These are phyloP conservation scores for Kondoa malvinella DNA, from an alignment of 768 basidiomycete genomes.

Conservation along the genomic window DNA sequence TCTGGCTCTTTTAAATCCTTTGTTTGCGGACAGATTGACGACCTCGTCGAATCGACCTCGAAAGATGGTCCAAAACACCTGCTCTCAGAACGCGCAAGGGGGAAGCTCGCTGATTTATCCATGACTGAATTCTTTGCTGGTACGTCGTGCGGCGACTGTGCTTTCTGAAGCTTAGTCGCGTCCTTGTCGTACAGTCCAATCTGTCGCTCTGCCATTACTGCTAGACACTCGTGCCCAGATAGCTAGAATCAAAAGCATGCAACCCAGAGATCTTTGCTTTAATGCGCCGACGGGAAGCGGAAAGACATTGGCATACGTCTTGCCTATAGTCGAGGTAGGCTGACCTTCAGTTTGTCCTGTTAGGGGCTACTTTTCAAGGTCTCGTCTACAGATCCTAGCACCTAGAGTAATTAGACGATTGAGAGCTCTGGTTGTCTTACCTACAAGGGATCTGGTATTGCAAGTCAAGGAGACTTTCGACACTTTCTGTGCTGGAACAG, in stretches of 20 bases:
- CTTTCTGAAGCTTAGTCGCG: not conserved
- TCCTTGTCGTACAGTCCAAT: constrained; percentile 51
- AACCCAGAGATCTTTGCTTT: constrained; percentile 68
- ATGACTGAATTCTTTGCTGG: constrained; percentile 1
- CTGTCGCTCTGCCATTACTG: constrained; percentile 64
- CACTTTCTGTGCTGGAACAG: constrained; percentile 60
- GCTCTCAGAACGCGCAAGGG: constrained; percentile 60
- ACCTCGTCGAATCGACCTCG: not conserved
- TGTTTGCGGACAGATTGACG: not conserved
- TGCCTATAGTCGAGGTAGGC: constrained; percentile 73
- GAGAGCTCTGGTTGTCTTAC: constrained; percentile 72
- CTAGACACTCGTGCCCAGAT: constrained; percentile 36
- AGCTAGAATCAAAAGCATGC: constrained; percentile 42
- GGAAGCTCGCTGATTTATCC: constrained; percentile 35
- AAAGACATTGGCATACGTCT: constrained; percentile 87
- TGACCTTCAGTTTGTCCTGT: not conserved
- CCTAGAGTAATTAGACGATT: constrained; percentile 60
- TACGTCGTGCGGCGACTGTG: constrained; percentile 1
- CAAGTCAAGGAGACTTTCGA: constrained; percentile 92
- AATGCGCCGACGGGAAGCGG: constrained; percentile 97
- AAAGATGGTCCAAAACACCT: constrained; percentile 9
- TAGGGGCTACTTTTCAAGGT: not conserved
- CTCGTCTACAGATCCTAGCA: constrained; percentile 45
- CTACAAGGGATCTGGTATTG: constrained; percentile 77
- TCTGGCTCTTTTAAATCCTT: not conserved